These are phyloP conservation scores for Perkinsus olseni DNA, from an alignment of 169 alveolate species.

Conservation along the genomic window DNA sequence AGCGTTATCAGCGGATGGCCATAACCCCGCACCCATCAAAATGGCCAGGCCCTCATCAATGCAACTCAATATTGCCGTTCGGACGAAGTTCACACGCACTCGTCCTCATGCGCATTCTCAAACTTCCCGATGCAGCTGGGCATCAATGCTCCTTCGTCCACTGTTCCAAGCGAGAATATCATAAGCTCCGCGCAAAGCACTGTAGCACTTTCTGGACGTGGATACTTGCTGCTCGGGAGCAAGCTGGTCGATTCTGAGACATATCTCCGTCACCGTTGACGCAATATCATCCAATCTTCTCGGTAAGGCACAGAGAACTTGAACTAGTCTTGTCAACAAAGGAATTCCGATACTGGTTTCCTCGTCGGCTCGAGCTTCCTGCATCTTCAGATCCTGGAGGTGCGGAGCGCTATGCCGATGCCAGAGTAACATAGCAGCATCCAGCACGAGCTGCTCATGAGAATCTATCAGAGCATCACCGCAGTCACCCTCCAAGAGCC, in stretches of 20 bases:
- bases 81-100: too few species aligned
- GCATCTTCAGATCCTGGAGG: neutral
- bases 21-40: too few species aligned
- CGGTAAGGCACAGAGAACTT: neutral
- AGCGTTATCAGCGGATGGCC: too few species aligned
- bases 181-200: neutral
- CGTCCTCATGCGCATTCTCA: too few species aligned
- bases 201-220: neutral
- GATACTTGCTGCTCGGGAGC: neutral
- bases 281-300: neutral
- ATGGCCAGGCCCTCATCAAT: too few species aligned
- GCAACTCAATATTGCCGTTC: too few species aligned
- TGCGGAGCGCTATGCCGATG: neutral
- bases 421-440: neutral
- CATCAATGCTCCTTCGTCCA: too few species aligned
- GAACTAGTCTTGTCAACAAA: neutral
- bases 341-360: too few species aligned
- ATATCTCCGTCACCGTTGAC: neutral
- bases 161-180: neutral
- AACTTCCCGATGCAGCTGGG: too few species aligned
- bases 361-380: neutral
- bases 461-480: neutral
- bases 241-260: neutral
- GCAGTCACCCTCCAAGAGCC: neutral
- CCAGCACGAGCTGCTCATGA: neutral